These are phyloP conservation scores for Dictyostelium firmibasis DNA, from an alignment of 78 protist species.

Conservation along the genomic window DNA sequence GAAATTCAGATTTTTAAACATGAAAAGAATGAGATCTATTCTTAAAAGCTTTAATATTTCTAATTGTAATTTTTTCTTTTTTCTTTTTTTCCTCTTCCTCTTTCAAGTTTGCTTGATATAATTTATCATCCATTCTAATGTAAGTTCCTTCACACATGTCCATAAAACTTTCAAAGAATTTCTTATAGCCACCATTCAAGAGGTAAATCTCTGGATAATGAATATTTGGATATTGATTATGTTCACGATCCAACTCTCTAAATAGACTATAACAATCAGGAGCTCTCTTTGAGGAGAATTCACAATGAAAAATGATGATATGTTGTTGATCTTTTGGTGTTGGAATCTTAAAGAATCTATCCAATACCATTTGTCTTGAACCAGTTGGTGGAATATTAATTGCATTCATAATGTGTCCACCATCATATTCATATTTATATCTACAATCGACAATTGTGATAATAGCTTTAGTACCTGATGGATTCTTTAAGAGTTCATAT, in stretches of 20 bases:
- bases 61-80: conserved; percentile 24
- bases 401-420: conserved; percentile 88
- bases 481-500: neutral
- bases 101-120: conserved; percentile 4
- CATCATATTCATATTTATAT: conserved; percentile 86
- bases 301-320: conserved; percentile 88
- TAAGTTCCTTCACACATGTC: conserved; percentile 14
- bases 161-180: conserved; percentile 70
- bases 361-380: neutral
- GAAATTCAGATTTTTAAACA: neutral
- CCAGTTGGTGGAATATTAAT: conserved; percentile 68
- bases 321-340: conserved; percentile 2
- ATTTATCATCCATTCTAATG: conserved; percentile 46
- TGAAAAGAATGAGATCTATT: conserved; percentile 69
- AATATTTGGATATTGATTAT: conserved; percentile 72
- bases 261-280: conserved; percentile 76
- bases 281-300: conserved; percentile 88
- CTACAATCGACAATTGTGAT: conserved; percentile 82
- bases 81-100: conserved; percentile 62
- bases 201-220: conserved; percentile 83
- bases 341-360: conserved; percentile 1
- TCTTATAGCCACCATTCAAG: conserved; percentile 83
- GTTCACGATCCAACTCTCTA: conserved; percentile 79
- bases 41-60: conserved; percentile 10
- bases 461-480: neutral